Evolutionary conservation across 1,139 yeast species (phyloP).

Genomic region (Protomyces lactucae-debilis): DNA sequence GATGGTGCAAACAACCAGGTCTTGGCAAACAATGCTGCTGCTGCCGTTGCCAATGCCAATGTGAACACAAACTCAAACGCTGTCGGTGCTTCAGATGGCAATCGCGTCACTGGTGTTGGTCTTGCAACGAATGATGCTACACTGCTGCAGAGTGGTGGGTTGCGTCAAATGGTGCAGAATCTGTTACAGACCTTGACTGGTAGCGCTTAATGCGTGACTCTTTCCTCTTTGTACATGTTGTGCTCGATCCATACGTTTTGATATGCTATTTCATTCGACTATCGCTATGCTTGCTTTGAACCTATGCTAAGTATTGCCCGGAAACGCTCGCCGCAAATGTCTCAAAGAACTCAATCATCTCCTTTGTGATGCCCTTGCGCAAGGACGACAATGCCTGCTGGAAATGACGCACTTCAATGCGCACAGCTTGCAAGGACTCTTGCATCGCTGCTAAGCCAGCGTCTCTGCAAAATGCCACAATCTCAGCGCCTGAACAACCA

Average conservation of each 20-base stretch:
- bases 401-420: slow-evolving; percentile 63
- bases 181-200: neutral
- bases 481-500: slow-evolving; percentile 96
- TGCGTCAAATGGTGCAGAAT: neutral
- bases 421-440: slow-evolving; percentile 56
- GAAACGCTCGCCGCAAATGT: slow-evolving; percentile 43
- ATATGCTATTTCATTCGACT: too few relatives aligned
- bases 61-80: neutral
- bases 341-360: slow-evolving; percentile 72
- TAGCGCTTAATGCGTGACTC: neutral
- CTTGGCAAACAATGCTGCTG: neutral
- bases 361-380: slow-evolving; percentile 72
- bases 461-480: slow-evolving; percentile 84
- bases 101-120: neutral
- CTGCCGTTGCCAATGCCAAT: neutral
- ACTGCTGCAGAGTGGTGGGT: neutral
- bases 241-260: too few relatives aligned
- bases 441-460: slow-evolving; percentile 90
- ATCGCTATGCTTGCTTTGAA: too few relatives aligned
- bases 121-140: neutral
- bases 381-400: slow-evolving; percentile 62
- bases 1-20: neutral
- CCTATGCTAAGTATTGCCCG: neutral
- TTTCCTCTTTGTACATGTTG: neutral
- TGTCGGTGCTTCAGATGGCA: neutral